Conservation (phyloP, 1,284 basidiomycete species). For the Ceratobasidium sp. region DNA sequence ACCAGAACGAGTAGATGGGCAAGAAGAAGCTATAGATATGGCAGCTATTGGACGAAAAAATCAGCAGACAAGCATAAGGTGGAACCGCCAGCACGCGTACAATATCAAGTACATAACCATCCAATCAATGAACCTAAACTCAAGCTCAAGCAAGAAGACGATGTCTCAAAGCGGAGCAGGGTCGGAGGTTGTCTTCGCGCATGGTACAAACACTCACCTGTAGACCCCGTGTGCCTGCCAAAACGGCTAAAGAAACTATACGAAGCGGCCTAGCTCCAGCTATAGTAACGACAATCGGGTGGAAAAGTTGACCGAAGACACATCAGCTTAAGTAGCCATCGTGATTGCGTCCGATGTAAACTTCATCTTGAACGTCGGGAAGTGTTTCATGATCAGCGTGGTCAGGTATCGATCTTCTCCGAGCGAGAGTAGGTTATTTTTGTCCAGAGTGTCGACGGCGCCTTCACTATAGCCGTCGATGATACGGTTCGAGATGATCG, state of each 20-base stretch:
- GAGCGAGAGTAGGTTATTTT: conserved; percentile 96
- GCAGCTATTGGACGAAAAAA: conserved; percentile 66
- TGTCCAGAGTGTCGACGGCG: conserved; percentile 90
- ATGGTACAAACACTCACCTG: conserved; percentile 64
- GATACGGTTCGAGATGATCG: conserved; percentile 94
- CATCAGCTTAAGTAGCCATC: conserved; percentile 2
- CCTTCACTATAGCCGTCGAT: conserved; percentile 97
- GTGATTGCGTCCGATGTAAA: conserved; percentile 88
- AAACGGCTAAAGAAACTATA: conserved; percentile 88
- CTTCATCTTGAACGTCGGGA: conserved; percentile 96
- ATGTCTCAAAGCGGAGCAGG: conserved; percentile 69
- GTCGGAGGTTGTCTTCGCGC: background rate
- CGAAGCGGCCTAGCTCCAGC: conserved; percentile 81
- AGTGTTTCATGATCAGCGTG: conserved; percentile 94
- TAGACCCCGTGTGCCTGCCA: conserved; percentile 78
- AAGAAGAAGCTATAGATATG: conserved; percentile 97
- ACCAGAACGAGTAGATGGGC: conserved; percentile 99
- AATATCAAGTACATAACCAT: conserved; percentile 95
- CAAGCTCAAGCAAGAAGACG: conserved; percentile 95
- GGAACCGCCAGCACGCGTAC: conserved; percentile 63
- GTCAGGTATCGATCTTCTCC: conserved; percentile 98
- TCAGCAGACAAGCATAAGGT: background rate
- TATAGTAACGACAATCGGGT: conserved; percentile 86
- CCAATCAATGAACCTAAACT: conserved; percentile 99
- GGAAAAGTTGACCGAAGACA: conserved; percentile 70